Conservation (phyloP, 192 early-diverging fungal genomes). For the Coemansia furcata region DNA sequence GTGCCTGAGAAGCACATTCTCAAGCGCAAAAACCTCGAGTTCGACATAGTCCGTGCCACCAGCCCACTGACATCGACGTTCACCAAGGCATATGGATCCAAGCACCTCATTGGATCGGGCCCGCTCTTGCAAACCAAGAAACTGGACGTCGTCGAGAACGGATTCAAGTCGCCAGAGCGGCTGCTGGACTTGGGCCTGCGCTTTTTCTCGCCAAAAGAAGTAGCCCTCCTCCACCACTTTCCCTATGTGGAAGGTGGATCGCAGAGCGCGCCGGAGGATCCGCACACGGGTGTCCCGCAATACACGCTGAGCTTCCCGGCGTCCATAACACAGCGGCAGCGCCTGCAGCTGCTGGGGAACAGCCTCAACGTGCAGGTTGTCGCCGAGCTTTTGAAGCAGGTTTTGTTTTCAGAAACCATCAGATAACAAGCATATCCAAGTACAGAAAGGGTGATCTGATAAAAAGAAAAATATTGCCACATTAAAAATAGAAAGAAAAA, state of each 20-base stretch:
- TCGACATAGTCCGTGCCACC: conserved; percentile 35
- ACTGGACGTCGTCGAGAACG: conserved; percentile 63
- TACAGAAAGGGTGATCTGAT: background rate
- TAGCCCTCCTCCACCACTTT: conserved; percentile 80
- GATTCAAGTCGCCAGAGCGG: conserved; percentile 63
- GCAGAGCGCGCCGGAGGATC: background rate
- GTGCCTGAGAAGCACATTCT: conserved; percentile 31
- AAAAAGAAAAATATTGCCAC: background rate
- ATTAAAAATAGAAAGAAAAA: background rate
- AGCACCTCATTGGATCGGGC: conserved; percentile 74
- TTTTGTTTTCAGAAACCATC: conserved; percentile 21
- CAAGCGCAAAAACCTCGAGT: conserved; percentile 29
- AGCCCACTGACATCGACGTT: conserved; percentile 49
- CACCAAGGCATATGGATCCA: conserved; percentile 81
- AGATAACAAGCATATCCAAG: background rate
- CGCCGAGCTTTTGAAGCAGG: conserved; percentile 25
- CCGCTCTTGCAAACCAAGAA: conserved; percentile 74
- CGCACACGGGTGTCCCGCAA: background rate
- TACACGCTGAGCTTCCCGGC: conserved; percentile 25
- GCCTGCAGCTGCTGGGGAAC: conserved; percentile 45
- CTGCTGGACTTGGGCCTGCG: conserved; percentile 69
- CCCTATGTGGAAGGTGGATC: conserved; percentile 38
- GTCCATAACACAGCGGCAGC: conserved; percentile 25
- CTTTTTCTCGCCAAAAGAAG: conserved; percentile 80
- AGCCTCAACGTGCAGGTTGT: conserved; percentile 46